These are phyloP conservation scores for Xanthoceras sorbifolium DNA, from an alignment of 345 rosid genomes.

Conservation along the genomic window DNA sequence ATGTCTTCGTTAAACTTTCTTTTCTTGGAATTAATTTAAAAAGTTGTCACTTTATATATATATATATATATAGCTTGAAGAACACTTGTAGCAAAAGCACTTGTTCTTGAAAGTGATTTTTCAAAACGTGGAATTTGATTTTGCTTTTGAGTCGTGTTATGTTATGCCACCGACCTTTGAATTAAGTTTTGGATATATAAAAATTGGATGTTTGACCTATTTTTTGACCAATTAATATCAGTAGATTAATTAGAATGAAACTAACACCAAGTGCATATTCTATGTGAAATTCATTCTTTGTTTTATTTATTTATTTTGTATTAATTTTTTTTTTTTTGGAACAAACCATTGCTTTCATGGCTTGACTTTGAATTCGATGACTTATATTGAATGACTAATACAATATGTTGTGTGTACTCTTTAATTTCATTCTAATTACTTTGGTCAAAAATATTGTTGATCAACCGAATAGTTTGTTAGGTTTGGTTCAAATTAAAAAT, in stretches of 20 bases:
- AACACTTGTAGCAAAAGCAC: neutral
- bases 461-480: neutral
- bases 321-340: neutral
- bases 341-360: neutral
- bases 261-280: neutral
- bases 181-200: neutral
- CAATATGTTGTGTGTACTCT: too few species aligned
- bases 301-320: too few species aligned
- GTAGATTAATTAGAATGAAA: neutral
- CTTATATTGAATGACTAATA: too few species aligned
- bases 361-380: neutral
- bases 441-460: neutral
- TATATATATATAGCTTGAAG: neutral
- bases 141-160: neutral
- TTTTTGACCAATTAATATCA: neutral
- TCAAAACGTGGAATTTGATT: neutral
- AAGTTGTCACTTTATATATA: neutral
- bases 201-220: neutral
- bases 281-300: neutral
- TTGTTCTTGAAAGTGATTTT: neutral
- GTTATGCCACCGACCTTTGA: constrained; percentile 9
- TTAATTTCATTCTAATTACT: neutral
- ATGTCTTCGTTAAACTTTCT: neutral
- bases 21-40: neutral
- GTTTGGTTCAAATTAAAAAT: neutral